phyloP scores from a whole-genome alignment of 2,329 filamentous ascomycete genomes.

The Neonectria magnoliae region DNA sequence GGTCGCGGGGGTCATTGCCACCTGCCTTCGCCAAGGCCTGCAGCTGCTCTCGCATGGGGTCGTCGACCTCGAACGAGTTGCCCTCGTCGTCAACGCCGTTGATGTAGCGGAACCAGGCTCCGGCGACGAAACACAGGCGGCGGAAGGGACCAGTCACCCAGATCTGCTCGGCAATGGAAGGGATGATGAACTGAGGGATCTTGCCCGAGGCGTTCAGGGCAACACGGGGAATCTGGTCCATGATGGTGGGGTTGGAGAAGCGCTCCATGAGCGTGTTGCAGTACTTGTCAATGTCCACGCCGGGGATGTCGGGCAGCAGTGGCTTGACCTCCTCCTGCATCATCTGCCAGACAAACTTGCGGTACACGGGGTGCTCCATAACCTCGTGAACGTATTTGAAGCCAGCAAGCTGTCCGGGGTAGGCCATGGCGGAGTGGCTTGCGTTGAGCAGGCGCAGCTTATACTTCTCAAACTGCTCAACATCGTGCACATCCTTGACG shows the following conservation, averaged over 20 bases:
- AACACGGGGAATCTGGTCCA: conserved; percentile 63
- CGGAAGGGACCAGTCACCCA: conserved; percentile 56
- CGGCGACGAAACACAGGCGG: conserved; percentile 59
- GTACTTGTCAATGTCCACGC: conserved; percentile 62
- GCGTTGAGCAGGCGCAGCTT: conserved; percentile 66
- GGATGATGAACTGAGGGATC: conserved; percentile 63
- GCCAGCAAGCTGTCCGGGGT: conserved; percentile 61
- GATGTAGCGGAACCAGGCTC: conserved; percentile 62
- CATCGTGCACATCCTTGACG: conserved; percentile 60
- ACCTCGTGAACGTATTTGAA: conserved; percentile 66
- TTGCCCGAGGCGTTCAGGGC: conserved; percentile 64
- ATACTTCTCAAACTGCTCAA: conserved; percentile 66
- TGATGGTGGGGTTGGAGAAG: conserved; percentile 66
- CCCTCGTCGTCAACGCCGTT: conserved; percentile 61
- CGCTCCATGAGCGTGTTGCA: conserved; percentile 63
- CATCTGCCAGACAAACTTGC: conserved; percentile 62
- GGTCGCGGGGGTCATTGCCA: conserved; percentile 51
- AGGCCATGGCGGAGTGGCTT: conserved; percentile 62
- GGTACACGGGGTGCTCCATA: conserved; percentile 58
- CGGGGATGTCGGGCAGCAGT: conserved; percentile 59
- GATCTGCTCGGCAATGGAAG: conserved; percentile 58
- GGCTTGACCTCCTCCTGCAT: conserved; percentile 66
- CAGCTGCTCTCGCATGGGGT: conserved; percentile 60
- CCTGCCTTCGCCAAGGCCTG: conserved; percentile 56
- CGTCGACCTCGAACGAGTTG: conserved; percentile 53